Evolutionary conservation across 805 yeast species (phyloP).

Genomic region (Pichia scutulata): DNA sequence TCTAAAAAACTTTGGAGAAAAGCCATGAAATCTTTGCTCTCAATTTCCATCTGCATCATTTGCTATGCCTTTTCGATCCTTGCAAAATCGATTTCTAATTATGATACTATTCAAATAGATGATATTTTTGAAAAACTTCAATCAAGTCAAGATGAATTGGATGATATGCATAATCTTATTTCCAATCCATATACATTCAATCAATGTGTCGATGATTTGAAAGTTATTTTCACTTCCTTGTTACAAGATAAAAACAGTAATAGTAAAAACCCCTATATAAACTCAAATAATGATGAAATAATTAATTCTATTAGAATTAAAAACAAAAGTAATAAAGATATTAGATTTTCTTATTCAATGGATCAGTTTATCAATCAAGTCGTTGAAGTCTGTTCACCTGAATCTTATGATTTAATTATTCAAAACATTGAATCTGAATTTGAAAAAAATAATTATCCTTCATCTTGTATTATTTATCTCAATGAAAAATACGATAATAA

Average conservation of each 20-base stretch:
- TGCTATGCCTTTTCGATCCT: neutral
- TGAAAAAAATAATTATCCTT: neutral
- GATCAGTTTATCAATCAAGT: neutral
- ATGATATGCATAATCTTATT: neutral
- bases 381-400: conserved; percentile 4
- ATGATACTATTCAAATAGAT: neutral
- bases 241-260: neutral
- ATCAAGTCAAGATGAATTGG: neutral
- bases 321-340: too few species aligned
- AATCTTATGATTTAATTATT: neutral
- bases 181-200: conserved; percentile 1
- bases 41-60: neutral
- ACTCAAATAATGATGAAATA: neutral
- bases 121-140: neutral
- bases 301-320: too few species aligned
- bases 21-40: neutral
- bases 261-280: neutral
- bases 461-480: neutral
- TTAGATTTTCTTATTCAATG: neutral
- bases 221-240: neutral
- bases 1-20: neutral
- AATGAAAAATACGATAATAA: neutral
- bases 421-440: neutral
- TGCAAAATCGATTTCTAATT: neutral
- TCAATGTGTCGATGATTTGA: conserved; percentile 1